Conservation (phyloP, 1,139 yeast genomes). For the Yamadazyma atmosphaerica region DNA sequence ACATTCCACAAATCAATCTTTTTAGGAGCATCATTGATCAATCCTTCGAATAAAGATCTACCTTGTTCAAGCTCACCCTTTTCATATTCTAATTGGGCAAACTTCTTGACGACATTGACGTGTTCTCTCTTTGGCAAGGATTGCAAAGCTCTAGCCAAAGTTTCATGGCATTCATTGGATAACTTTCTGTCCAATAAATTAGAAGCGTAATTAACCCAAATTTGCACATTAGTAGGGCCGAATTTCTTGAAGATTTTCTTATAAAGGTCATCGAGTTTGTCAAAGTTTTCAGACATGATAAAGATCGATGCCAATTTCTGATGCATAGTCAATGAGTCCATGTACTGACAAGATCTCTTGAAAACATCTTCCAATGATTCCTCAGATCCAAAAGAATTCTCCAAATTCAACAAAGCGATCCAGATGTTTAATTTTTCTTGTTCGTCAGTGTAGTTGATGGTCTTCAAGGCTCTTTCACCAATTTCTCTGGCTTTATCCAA, state of each 20-base stretch:
- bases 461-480: constrained; percentile 88
- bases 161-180: constrained; percentile 63
- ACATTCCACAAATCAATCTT: constrained; percentile 94
- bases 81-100: constrained; percentile 83
- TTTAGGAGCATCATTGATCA: constrained; percentile 86
- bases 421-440: constrained; percentile 91
- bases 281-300: constrained; percentile 67
- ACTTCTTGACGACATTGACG: constrained; percentile 78
- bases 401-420: constrained; percentile 94
- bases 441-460: constrained; percentile 89
- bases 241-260: constrained; percentile 75
- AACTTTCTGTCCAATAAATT: constrained; percentile 63
- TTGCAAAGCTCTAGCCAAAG: constrained; percentile 72
- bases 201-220: constrained; percentile 81
- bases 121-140: constrained; percentile 75
- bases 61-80: constrained; percentile 94
- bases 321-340: constrained; percentile 85
- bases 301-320: constrained; percentile 76
- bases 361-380: constrained; percentile 80
- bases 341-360: constrained; percentile 82
- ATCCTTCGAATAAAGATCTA: constrained; percentile 90
- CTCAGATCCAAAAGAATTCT: constrained; percentile 86
- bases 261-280: constrained; percentile 69
- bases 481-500: constrained; percentile 92
- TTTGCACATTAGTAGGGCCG: constrained; percentile 58